Evolutionary conservation across 192 early-diverging fungal genomes (phyloP), one percentile per base, ranked within the genome.

Genomic region (Umbelopsis sp.): DNA sequence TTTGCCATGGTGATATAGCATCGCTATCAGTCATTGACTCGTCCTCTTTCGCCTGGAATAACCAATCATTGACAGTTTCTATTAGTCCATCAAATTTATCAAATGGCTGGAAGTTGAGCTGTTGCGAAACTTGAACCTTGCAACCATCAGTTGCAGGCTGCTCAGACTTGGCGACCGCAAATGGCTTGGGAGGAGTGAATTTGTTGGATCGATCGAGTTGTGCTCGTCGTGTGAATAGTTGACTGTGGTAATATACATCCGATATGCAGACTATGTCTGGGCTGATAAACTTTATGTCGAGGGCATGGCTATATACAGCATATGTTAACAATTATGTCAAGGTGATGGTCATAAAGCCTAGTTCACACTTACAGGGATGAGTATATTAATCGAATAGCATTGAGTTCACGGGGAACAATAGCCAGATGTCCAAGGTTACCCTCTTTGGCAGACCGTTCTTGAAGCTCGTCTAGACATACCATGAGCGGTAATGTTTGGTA

Each of bases 401-500:
- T 74, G 32, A 66, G 43, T 26, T 71, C 71, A 6, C 74, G 74
- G 9, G 79, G 79, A 38, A 80, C 75, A 70, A 80, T 76, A 38
- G 74, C 66, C 36, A 80, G n/a, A 31, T 65, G 65, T 34, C 71
- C 62, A 45, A 80, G 36, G 26, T 69, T 45, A 6, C 74, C 74
- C 16, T 54, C 59, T 45, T 56, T 67, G 44, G 44, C 45, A 65
- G 50, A 69, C 7, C 49, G 68, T 5, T 68, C 56, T 62, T 80
- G 71, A 26, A 80, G 45, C 21, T 71, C 66, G 36, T 80, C 79
- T 2, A 80, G 41, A 44, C 71, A 73, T 34, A 74, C 50, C 79
- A 80, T 72, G 22, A 80, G 66, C 7, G 79, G 74, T 25, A 80
- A 44, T 21, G 79, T 80, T 69, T 80, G 71, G 71, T 75, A 75